Conservation (phyloP, 116 monocot genomes). For the Cymodocea nodosa region DNA sequence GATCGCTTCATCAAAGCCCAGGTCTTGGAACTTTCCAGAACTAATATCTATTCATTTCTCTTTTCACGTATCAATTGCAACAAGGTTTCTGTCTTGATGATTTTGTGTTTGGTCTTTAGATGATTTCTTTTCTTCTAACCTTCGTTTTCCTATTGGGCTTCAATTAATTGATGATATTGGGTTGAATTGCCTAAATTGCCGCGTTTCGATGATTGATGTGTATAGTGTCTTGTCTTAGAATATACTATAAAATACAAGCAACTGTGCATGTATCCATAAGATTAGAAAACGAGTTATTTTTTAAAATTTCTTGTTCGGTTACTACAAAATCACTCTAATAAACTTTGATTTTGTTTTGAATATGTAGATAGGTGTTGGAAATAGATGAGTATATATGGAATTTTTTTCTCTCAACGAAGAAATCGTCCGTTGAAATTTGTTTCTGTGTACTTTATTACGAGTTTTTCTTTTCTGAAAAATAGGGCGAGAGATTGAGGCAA, state of each 20-base stretch:
- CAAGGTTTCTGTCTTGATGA: background rate
- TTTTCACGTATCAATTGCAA: background rate
- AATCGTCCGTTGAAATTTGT: background rate
- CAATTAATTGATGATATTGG: background rate
- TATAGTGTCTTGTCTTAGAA: too few relatives aligned
- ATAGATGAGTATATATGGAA: conserved; percentile 58
- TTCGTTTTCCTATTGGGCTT: background rate
- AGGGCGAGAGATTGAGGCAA: conserved; percentile 53
- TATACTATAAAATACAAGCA: too few relatives aligned
- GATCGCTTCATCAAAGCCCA: conserved; percentile 53
- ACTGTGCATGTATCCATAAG: too few relatives aligned
- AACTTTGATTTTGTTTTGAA: too few relatives aligned
- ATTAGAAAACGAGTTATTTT: conserved; percentile 3
- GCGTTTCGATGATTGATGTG: background rate
- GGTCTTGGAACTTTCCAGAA: conserved; percentile 15
- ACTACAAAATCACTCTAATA: too few relatives aligned
- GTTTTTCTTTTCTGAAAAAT: background rate
- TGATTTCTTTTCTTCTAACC: background rate
- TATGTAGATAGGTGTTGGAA: too few relatives aligned
- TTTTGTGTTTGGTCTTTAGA: too few relatives aligned
- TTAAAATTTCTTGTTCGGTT: too few relatives aligned
- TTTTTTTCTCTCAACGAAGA: too few relatives aligned
- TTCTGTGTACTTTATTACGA: background rate
- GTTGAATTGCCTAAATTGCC: background rate
- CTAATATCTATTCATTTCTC: background rate